Base-by-base conservation (phyloP, 108 stramenopile species). In the Fragilariopsis cylindrus region DNA sequence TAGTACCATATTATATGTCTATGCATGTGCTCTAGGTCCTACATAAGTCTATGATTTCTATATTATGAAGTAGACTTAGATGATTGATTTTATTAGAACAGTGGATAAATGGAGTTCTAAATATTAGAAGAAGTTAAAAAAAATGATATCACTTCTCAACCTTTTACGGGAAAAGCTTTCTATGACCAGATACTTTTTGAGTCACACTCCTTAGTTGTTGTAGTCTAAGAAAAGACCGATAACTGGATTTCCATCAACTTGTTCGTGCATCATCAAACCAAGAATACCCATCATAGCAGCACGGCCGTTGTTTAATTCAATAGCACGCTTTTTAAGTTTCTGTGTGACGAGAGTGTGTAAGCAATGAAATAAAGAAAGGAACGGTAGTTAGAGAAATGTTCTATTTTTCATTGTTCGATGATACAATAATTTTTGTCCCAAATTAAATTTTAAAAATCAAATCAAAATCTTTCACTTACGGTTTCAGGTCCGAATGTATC, bases 271-370 rank as follows among this genome's bases (percentile, higher is more conserved):
- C 88, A 93, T 87, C 64, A 92, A 70, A 53, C 90, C 96, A 45
- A 95, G 81, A 82, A 97, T 94, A 56, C 94, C 96, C 92, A 97
- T 92, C 91, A 85, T 82, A 19, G 96, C 96, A 48, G 94, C 92
- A 66, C 96, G 88, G 50, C 96, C 96, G 74, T 97, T 92, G 87
- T 97, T 97, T 65, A 97, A 80, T 80, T 97, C 96, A 48, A 87
- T 82, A 42, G 76, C 81, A 62, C 84, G 84, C 91, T 94, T 94
- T 67, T 65, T 13, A 12, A 68, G 67, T 68, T 68, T 68, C 67
- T 68, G 67, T 4, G 9, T 30, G 30, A 30, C 2, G 30, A 30
- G 30, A 30, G 30, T 30, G 58, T 60, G 55, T 41, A 44, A 8
- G 7, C 7, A 2, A 62, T 43, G 5, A 43, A 0, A 63, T 4